A percentile compares a stretch with the other conserved stretches of the same genome.
These are phyloP conservation scores for Bacterosira constricta DNA, from an alignment of 108 stramenopile species.

Conservation along the genomic window DNA sequence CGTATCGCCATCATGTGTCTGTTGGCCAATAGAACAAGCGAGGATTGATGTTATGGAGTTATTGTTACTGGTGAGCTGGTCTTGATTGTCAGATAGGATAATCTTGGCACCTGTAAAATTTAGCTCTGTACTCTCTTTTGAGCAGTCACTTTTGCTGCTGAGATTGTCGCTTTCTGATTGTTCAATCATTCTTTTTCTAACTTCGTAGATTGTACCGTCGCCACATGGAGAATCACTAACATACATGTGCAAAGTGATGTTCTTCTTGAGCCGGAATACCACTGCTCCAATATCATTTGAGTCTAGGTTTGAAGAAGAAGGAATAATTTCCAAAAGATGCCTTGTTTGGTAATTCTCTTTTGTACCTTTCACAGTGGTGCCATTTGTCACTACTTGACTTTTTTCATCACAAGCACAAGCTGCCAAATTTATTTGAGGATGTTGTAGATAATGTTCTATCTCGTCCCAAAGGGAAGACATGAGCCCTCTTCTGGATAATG, in stretches of 20 bases:
- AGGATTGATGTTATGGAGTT: conserved; percentile 18
- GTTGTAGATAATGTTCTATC: conserved; percentile 37
- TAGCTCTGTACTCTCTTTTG: conserved; percentile 29
- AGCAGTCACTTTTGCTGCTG: not conserved
- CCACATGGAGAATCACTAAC: conserved; percentile 94
- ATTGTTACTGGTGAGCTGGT: conserved; percentile 8
- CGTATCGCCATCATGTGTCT: not conserved
- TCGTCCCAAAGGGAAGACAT: conserved; percentile 76
- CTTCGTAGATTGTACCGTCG: conserved; percentile 88
- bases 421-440: not conserved
- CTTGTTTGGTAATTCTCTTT: not conserved
- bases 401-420: not conserved
- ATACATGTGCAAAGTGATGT: conserved; percentile 84
- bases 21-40: conserved; percentile 1
- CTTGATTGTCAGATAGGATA: conserved; percentile 44
- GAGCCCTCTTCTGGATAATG: conserved; percentile 83
- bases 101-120: conserved; percentile 92
- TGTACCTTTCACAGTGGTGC: not conserved
- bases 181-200: conserved; percentile 14
- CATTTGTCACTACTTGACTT: too few relatives aligned
- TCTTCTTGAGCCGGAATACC: conserved; percentile 48
- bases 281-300: conserved; percentile 1
- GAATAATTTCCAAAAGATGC: conserved; percentile 13
- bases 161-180: not conserved
- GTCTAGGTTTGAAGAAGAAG: not conserved